Percentiles rank a stretch among this genome's conserved stretches.
Conservation (phyloP, 805 yeast species). For the Saccharomycopsis babjevae region DNA sequence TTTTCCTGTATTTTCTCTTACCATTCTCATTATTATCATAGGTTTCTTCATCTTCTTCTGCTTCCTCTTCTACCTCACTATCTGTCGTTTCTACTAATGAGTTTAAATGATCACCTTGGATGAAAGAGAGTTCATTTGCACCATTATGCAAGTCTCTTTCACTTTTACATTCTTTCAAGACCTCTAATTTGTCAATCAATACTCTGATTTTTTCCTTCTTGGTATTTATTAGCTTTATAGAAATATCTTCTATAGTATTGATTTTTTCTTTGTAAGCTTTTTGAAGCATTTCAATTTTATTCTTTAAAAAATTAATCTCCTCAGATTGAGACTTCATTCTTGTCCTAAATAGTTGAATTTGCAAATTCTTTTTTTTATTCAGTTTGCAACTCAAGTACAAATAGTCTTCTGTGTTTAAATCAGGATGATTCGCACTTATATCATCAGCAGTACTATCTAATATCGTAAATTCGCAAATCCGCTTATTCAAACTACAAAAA, state of each 20-base stretch:
- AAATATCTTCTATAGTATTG: slow-evolving; percentile 13
- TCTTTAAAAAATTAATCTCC: background rate
- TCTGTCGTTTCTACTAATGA: slow-evolving; percentile 3
- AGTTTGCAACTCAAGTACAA: background rate
- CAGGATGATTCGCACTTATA: background rate
- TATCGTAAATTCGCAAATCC: slow-evolving; percentile 1
- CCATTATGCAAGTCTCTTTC: background rate
- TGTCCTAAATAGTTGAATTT: background rate
- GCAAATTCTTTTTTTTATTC: background rate
- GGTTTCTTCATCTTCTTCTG: background rate
- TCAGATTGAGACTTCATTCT: background rate
- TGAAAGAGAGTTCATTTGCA: background rate
- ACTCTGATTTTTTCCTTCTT: slow-evolving; percentile 19
- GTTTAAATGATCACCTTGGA: slow-evolving; percentile 3
- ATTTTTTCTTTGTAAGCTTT: background rate
- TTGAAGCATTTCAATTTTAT: background rate
- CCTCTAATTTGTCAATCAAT: slow-evolving; percentile 17
- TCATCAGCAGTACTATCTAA: background rate
- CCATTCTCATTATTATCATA: background rate
- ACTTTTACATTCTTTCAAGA: background rate
- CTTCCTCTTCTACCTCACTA: slow-evolving; percentile 1
- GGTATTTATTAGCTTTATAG: slow-evolving; percentile 17
- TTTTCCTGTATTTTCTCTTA: background rate
- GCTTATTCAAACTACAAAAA: background rate
- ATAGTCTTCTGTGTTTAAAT: slow-evolving; percentile 1